These are phyloP conservation scores for Madurella mycetomatis DNA, from an alignment of 2,329 filamentous ascomycete genomes.

Conservation along the genomic window DNA sequence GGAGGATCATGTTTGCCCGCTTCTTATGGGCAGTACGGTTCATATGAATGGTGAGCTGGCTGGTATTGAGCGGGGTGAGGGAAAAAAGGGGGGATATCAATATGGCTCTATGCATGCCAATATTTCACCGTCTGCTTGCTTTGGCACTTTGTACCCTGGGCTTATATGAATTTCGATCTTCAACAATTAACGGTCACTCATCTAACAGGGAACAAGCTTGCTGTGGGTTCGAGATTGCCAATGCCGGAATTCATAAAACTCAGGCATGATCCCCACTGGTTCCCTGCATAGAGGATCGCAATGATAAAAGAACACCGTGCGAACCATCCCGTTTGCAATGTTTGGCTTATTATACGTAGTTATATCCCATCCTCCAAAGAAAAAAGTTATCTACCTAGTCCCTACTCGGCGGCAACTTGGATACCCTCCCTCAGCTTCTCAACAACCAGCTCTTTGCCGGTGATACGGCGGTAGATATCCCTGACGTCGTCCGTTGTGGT, in stretches of 20 bases:
- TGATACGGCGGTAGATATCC: conserved; percentile 82
- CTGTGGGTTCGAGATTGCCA: no score
- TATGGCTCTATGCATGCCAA: background rate
- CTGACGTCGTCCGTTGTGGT: conserved; percentile 85
- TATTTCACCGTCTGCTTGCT: background rate
- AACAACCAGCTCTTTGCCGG: conserved; percentile 81
- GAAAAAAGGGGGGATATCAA: background rate
- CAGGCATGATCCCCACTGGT: no score
- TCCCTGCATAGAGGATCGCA: no score
- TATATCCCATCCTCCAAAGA: background rate
- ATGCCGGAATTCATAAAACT: no score
- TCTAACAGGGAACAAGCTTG: no score
- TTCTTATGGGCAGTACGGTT: no score
- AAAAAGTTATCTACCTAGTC: background rate
- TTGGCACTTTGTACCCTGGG: background rate
- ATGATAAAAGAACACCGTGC: no score
- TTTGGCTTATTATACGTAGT: background rate
- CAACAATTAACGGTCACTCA: no score
- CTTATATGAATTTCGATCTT: background rate
- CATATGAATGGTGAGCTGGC: no score
- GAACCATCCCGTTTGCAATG: background rate
- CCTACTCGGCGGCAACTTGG: conserved; percentile 65
- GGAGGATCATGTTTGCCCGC: no score
- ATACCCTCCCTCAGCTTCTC: conserved; percentile 80
- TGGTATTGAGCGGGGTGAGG: background rate